Conservation (phyloP, 331 rosid genomes). For the Malus hybrid region DNA sequence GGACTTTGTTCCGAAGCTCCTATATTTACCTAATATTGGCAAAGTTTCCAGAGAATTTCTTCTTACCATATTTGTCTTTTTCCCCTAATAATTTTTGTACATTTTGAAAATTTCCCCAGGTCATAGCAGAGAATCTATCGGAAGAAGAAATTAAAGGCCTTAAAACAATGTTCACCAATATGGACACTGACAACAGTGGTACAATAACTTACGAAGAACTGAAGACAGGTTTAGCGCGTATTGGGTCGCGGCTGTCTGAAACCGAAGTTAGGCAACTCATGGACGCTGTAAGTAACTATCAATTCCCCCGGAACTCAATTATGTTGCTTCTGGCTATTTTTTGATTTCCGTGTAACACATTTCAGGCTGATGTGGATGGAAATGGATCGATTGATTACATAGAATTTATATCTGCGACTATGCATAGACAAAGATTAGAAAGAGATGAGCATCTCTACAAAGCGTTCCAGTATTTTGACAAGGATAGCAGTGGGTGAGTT, state of each 20-base stretch:
- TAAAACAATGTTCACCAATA: conserved; percentile 81
- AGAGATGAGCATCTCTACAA: conserved; percentile 66
- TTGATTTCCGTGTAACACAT: not conserved
- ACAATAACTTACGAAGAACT: conserved; percentile 88
- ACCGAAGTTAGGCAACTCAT: conserved; percentile 90
- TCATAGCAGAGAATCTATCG: conserved; percentile 83
- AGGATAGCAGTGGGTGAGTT: conserved; percentile 91
- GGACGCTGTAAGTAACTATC: conserved; percentile 74
- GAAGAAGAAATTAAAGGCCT: conserved; percentile 98
- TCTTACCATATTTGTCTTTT: not conserved
- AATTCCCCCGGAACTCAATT: conserved; percentile 6
- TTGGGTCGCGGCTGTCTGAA: conserved; percentile 78
- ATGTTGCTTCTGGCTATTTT: not conserved
- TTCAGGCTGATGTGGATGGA: conserved; percentile 97
- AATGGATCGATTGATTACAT: conserved; percentile 90
- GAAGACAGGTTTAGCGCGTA: conserved; percentile 86
- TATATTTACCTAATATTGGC: conserved; percentile 1
- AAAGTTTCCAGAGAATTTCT: conserved; percentile 1
- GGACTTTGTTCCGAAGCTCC: conserved; percentile 15
- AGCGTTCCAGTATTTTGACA: conserved; percentile 50
- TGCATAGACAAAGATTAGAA: conserved; percentile 92
- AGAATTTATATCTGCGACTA: conserved; percentile 91
- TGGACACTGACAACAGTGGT: conserved; percentile 94
- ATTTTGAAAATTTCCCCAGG: conserved; percentile 33
- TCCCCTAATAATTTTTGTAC: conserved; percentile 1